A percentile compares a stretch with the other conserved stretches of the same genome.
Evolutionary conservation across 2,329 filamentous ascomycete species (phyloP).

Genomic region (Fusarium floridanum): DNA sequence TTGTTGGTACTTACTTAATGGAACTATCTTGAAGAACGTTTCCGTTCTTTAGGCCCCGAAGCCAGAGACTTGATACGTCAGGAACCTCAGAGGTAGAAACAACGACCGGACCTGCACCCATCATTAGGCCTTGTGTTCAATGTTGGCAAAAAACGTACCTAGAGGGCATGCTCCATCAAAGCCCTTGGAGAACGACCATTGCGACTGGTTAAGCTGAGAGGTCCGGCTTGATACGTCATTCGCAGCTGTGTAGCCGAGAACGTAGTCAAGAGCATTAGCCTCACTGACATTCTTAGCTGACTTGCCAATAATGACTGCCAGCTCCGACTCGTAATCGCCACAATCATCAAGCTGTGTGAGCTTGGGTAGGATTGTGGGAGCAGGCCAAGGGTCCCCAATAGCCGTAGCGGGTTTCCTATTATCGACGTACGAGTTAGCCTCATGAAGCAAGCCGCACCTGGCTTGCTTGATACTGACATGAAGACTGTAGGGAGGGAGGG

Average conservation of each 20-base stretch:
- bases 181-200: conserved; percentile 65
- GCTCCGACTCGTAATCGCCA: conserved; percentile 71
- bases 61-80: conserved; percentile 67
- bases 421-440: not conserved
- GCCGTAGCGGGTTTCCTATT: conserved; percentile 64
- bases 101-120: conserved; percentile 71
- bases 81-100: conserved; percentile 67
- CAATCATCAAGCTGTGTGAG: conserved; percentile 61
- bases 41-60: conserved; percentile 70
- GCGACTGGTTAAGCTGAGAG: conserved; percentile 45
- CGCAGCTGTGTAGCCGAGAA: conserved; percentile 73
- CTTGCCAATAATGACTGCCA: conserved; percentile 68
- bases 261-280: conserved; percentile 67
- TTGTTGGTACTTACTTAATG: conserved; percentile 35
- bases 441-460: not conserved
- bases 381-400: conserved; percentile 66
- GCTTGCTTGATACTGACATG: conserved; percentile 50
- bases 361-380: conserved; percentile 65
- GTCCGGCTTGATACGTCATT: conserved; percentile 70
- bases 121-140: conserved; percentile 7
- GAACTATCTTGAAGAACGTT: conserved; percentile 37
- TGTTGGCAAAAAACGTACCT: conserved; percentile 17
- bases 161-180: conserved; percentile 69
- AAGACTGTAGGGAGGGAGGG: conserved; percentile 69
- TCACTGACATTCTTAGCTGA: conserved; percentile 66